Evolutionary conservation across 352 stramenopile species (phyloP), one percentile per base, ranked within the genome.

Genomic region (Pythium myriotylum): DNA sequence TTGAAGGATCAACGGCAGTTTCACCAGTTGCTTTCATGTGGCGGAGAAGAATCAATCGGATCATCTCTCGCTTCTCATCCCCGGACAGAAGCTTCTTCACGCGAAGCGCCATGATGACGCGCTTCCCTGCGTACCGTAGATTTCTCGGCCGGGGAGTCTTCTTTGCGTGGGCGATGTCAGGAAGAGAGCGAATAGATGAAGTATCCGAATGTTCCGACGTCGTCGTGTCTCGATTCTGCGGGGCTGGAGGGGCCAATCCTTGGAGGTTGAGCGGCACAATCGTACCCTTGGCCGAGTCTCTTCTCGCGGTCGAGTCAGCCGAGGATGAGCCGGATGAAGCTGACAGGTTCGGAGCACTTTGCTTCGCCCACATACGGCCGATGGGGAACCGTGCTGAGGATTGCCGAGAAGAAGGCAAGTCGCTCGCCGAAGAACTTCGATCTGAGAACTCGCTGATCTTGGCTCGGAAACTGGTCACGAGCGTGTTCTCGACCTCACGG

Each of bases 81-180:
- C 71, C 59, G 0, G 68, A 60, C 43, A 91, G 67, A 2, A 46
- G 49, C 19, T 73, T 76, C 35, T 86, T 88, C 10, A 87, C 76
- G 8, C 81, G 79, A 23, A 91, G 56, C 26, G 65, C 62, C 76
- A 88, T 88, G 67, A 89, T 88, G 45, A 91, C 76, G 16, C 77
- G 77, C 59, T 89, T 88, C 22, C 74, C 81, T 27, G 76, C 79
- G 33, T 83, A 83, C 16, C 75, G 73, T 20, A 91, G 59, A 17
- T 60, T 83, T 51, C 77, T 82, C 2, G 54, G 54, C 10, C 40
- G 45, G 17, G 53, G 41, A 4, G 14, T 29, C 20, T 24, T 40
- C 43, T 32, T 26, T 19, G 37, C 22, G 13, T 26, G 40, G 33
- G 22, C 9, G 5, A 13, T 4, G 19, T 17, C 40, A 12, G 53